Base-by-base conservation (phyloP, 768 basidiomycete genomes). In the Mycena chlorophos region DNA sequence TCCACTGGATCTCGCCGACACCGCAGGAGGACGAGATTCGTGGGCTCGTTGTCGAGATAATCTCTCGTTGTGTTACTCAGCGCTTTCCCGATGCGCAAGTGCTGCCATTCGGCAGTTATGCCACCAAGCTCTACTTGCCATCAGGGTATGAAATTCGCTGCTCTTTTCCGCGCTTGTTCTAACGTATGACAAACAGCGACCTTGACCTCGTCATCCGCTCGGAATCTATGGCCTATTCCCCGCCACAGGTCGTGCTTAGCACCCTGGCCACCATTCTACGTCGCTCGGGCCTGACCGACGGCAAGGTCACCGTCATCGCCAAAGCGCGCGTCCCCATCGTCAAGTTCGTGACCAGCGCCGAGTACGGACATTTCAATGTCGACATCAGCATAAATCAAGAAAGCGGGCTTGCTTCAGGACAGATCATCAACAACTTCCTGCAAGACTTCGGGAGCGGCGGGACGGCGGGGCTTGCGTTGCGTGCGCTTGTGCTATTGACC, bases 311-410 rank as follows among this genome's bases (percentile, higher is more conserved):
- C 26, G 86, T 98, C 69, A 94, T 99, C 61, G 86, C 88, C 26
- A 93, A 87, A 76, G 95, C 97, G 51, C 91, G 87, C 73, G 95
- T 98, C 5, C 97, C 97, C 27, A 98, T 99, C 68, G 81, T 99
- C 71, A 99, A 99, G 73, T 97, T 98, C 68, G 75, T 89, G 52
- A 93, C 95, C 2, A 80, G 76, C 8, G 82, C 86, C 39, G 60
- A 61, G 50, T 61, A 61, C 58, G 94, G 91, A 20, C 82, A 83
- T 34, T 85, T 97, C 67, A 82, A 90, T 55, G 91, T 99, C 61
- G 96, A 99, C 66, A 91, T 98, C 66, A 94, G 91, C 66, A 77
- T 98, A 54, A 98, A 98, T 69, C 94, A 96, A 72, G 81, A 76
- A 12, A 94, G 91, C 61, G 96, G 94, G 10, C 73, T 97, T 51